Percentiles rank a stretch among this genome's conserved stretches.
These are phyloP conservation scores for Phalaenopsis equestris DNA, from an alignment of 106 monocot genomes.

Conservation along the genomic window DNA sequence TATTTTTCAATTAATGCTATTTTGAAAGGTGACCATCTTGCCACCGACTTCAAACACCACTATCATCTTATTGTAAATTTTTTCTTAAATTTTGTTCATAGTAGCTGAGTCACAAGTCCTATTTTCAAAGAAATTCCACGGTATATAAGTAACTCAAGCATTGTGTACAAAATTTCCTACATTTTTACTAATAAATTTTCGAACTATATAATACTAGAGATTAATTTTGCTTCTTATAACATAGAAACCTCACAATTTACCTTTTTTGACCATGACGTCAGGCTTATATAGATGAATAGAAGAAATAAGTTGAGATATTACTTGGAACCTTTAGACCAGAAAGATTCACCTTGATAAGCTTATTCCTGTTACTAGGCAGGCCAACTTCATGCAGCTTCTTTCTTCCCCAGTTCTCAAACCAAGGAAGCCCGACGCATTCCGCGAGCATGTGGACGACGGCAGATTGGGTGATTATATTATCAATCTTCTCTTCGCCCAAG, in stretches of 20 bases:
- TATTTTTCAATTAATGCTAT: too few species aligned
- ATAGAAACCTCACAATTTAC: not conserved
- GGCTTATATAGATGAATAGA: not conserved
- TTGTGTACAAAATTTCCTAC: not conserved
- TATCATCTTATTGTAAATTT: too few species aligned
- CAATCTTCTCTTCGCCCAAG: conserved; percentile 70
- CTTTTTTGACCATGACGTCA: not conserved
- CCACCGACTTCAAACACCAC: too few species aligned
- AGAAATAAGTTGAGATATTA: not conserved
- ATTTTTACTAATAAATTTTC: not conserved
- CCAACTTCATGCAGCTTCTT: conserved; percentile 60
- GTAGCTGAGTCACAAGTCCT: too few species aligned
- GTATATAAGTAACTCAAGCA: too few species aligned
- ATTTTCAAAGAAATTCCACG: too few species aligned
- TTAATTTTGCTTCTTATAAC: not conserved
- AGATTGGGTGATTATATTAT: conserved; percentile 74
- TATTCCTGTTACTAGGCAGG: conserved; percentile 44
- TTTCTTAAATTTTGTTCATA: too few species aligned
- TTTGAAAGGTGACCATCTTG: too few species aligned
- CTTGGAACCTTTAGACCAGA: not conserved
- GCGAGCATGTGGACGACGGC: conserved; percentile 77
- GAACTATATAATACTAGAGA: not conserved
- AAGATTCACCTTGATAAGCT: conserved; percentile 49
- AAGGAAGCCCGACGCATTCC: conserved; percentile 73
- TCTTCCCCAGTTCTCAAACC: conserved; percentile 81